phyloP scores from a whole-genome alignment of 768 basidiomycete species.

The Chalciporus sphaerocephalus region DNA sequence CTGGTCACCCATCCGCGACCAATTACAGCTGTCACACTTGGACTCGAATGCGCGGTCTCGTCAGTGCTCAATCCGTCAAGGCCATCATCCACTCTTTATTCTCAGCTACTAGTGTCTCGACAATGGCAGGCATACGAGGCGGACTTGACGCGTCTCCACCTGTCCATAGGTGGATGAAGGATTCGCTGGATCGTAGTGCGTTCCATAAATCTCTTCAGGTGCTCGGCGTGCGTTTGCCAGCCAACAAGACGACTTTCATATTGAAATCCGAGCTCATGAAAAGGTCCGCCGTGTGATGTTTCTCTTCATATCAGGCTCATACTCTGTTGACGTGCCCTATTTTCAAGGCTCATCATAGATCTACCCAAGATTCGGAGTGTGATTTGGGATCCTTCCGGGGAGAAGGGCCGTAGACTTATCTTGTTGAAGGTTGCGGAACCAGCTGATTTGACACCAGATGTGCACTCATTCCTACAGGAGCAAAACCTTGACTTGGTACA shows the following conservation, averaged over 20 bases:
- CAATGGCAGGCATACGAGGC: conserved; percentile 12
- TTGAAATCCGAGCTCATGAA: conserved; percentile 56
- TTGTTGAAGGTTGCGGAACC: conserved; percentile 55
- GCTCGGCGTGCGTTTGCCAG: conserved; percentile 61
- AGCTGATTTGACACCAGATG: conserved; percentile 64
- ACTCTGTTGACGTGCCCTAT: conserved; percentile 9
- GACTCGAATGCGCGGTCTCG: conserved; percentile 17
- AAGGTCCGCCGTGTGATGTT: conserved; percentile 40
- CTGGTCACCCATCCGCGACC: too few species aligned
- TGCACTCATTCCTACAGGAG: conserved; percentile 50
- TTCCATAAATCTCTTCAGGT: conserved; percentile 67
- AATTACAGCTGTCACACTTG: not conserved
- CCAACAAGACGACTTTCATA: conserved; percentile 50
- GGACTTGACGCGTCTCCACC: conserved; percentile 43
- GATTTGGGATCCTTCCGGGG: conserved; percentile 44
- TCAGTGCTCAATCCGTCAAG: conserved; percentile 6
- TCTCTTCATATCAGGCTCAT: conserved; percentile 1
- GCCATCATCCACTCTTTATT: conserved; percentile 1
- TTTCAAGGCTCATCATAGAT: conserved; percentile 54
- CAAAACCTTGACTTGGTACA: conserved; percentile 53
- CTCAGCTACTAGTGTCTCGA: conserved; percentile 2
- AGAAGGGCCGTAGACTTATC: conserved; percentile 55
- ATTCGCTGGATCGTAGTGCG: conserved; percentile 53
- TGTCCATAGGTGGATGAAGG: conserved; percentile 45
- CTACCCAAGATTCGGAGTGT: conserved; percentile 66